These are phyloP conservation scores for Ascoidea tarda DNA, from an alignment of 805 yeast genomes.

Conservation along the genomic window DNA sequence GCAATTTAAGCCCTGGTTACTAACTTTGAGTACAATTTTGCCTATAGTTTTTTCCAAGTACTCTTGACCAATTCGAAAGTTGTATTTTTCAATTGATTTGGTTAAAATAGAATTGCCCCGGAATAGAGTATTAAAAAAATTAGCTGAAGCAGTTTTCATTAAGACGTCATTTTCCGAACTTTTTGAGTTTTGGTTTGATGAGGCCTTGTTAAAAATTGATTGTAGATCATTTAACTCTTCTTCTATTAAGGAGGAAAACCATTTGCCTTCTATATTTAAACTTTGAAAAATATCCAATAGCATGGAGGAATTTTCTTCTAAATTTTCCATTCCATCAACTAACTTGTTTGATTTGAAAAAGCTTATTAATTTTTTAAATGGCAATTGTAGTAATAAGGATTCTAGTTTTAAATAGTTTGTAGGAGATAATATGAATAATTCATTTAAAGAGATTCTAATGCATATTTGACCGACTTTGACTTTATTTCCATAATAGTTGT, in stretches of 20 bases:
- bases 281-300: slow-evolving; percentile 66
- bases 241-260: slow-evolving; percentile 60
- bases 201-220: background rate
- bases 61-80: slow-evolving; percentile 65
- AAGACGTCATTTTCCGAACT: background rate
- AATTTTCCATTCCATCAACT: slow-evolving; percentile 21
- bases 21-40: slow-evolving; percentile 42
- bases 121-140: slow-evolving; percentile 50
- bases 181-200: background rate
- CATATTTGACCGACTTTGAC: slow-evolving; percentile 43
- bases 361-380: slow-evolving; percentile 36
- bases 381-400: slow-evolving; percentile 38
- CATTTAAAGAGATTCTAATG: slow-evolving; percentile 32
- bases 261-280: slow-evolving; percentile 48
- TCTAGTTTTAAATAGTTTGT: slow-evolving; percentile 48
- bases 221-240: slow-evolving; percentile 36
- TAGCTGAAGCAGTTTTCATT: slow-evolving; percentile 14
- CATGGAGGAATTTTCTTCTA: slow-evolving; percentile 43
- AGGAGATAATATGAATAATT: slow-evolving; percentile 47
- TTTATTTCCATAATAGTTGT: background rate
- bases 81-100: slow-evolving; percentile 65
- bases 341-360: slow-evolving; percentile 23
- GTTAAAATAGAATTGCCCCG: slow-evolving; percentile 80
- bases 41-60: slow-evolving; percentile 65
- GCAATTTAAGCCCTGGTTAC: slow-evolving; percentile 37